phyloP scores from a whole-genome alignment of 73 alveolate species.

The Stentor roeselii region DNA sequence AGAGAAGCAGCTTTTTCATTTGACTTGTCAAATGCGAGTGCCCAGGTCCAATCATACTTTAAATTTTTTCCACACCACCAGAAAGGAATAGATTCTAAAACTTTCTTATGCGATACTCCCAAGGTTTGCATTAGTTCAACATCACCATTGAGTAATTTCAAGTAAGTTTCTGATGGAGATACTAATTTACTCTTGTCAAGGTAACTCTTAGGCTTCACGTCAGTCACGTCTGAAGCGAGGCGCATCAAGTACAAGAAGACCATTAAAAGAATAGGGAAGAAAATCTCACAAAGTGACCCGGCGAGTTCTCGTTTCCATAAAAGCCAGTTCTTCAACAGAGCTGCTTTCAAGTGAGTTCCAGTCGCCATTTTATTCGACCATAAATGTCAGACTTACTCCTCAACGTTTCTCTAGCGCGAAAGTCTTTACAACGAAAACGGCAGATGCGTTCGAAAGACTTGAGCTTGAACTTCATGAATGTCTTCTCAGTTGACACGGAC shows the following conservation, averaged over 20 bases:
- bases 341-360: slow-evolving; percentile 56
- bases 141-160: not conserved
- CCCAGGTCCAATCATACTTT: not conserved
- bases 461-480: not conserved
- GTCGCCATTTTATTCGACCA: slow-evolving; percentile 20
- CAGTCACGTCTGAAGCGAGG: not conserved
- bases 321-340: slow-evolving; percentile 70
- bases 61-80: not conserved
- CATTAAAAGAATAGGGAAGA: slow-evolving; percentile 65
- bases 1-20: no score
- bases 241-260: slow-evolving; percentile 30
- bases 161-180: not conserved
- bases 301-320: slow-evolving; percentile 72
- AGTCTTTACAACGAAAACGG: not conserved
- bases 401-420: not conserved
- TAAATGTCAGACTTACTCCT: not conserved
- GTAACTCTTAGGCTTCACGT: not conserved
- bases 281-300: slow-evolving; percentile 65
- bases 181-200: not conserved
- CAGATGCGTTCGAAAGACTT: not conserved
- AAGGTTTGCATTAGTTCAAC: not conserved
- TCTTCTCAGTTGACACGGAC: not conserved
- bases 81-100: not conserved
- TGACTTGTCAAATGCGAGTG: not conserved
- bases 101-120: not conserved